phyloP scores from a whole-genome alignment of 768 basidiomycete genomes.

The Clavulina sp. region DNA sequence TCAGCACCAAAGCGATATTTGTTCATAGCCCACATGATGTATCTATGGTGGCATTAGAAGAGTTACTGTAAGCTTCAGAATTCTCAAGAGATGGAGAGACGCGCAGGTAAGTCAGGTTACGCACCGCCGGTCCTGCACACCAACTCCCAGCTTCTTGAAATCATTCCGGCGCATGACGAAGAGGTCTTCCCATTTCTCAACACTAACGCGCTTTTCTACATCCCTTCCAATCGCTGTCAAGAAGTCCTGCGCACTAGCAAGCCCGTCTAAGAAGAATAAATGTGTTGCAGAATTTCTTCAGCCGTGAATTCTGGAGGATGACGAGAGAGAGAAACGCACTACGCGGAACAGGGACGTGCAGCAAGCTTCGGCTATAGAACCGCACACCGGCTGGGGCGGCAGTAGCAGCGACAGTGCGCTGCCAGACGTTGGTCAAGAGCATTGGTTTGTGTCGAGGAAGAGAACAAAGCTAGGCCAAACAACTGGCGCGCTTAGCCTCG shows the following conservation, averaged over 20 bases:
- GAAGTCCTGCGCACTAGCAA: constrained; percentile 26
- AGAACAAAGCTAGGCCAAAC: no score
- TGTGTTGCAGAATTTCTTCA: neutral
- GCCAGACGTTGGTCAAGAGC: no score
- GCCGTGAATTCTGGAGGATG: no score
- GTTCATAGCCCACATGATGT: constrained; percentile 73
- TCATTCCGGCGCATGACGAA: constrained; percentile 42
- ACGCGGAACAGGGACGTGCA: neutral
- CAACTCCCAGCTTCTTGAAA: constrained; percentile 47
- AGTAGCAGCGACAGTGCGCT: no score
- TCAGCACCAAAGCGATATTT: constrained; percentile 46
- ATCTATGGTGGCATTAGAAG: constrained; percentile 28
- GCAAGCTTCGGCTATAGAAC: neutral
- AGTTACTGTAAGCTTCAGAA: neutral
- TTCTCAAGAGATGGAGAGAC: neutral
- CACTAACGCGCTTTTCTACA: constrained; percentile 42
- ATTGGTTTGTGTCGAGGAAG: no score
- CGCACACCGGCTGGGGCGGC: no score
- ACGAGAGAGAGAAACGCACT: neutral
- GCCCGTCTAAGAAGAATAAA: neutral
- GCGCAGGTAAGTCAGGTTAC: constrained; percentile 13
- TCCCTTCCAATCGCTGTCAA: constrained; percentile 58
- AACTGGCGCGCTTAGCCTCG: no score
- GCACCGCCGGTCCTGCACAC: constrained; percentile 53
- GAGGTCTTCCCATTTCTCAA: constrained; percentile 53